phyloP scores from a whole-genome alignment of 257 asterid genomes.

The Nicotiana noctiflora region DNA sequence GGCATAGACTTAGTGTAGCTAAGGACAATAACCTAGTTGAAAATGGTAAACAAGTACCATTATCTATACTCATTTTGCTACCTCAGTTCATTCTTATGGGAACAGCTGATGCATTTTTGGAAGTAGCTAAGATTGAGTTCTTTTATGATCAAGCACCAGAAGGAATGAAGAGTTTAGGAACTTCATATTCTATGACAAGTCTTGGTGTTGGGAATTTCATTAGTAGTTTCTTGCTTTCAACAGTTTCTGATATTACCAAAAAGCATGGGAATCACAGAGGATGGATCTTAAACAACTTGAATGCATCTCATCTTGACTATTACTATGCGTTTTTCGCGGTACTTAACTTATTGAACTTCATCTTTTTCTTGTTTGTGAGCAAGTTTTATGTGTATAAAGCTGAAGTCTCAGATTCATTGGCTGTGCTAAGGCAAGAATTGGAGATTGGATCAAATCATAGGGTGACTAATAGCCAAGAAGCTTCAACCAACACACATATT shows the following conservation, averaged over 20 bases:
- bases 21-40: slow-evolving; percentile 32
- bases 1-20: slow-evolving; percentile 51
- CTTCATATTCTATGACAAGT: slow-evolving; percentile 57
- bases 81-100: slow-evolving; percentile 86
- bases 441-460: slow-evolving; percentile 18
- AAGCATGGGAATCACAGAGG: slow-evolving; percentile 38
- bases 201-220: slow-evolving; percentile 66
- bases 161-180: slow-evolving; percentile 83
- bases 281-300: slow-evolving; percentile 72
- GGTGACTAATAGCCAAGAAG: slow-evolving; percentile 11
- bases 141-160: slow-evolving; percentile 91
- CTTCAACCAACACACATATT: neutral
- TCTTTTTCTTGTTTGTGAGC: slow-evolving; percentile 40
- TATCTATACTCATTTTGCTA: slow-evolving; percentile 51
- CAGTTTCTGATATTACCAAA: slow-evolving; percentile 42
- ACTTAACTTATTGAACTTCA: slow-evolving; percentile 44
- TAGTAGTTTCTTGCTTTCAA: slow-evolving; percentile 59
- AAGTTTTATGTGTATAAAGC: slow-evolving; percentile 67
- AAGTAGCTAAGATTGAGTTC: slow-evolving; percentile 69
- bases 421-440: slow-evolving; percentile 43
- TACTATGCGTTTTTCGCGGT: slow-evolving; percentile 56
- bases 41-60: slow-evolving; percentile 44
- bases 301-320: slow-evolving; percentile 67
- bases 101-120: slow-evolving; percentile 69
- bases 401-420: slow-evolving; percentile 70